Evolutionary conservation across 139 green algal genomes (phyloP).

Genomic region (Asterochloris erici): DNA sequence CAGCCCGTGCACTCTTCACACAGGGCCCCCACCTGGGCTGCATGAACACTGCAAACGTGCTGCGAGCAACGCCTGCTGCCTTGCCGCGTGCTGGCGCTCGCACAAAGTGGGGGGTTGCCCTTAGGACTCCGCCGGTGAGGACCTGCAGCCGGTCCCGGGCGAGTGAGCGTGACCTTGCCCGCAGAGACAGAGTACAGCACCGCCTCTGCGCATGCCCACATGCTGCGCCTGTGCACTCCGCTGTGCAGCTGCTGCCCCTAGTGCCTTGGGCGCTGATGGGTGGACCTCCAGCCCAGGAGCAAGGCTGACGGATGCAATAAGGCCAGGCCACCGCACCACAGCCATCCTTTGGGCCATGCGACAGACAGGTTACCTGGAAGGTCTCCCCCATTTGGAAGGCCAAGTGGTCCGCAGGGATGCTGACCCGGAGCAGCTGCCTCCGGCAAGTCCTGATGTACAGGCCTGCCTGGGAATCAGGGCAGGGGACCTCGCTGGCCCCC

Average conservation of each 20-base stretch:
- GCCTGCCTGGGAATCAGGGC: conserved; percentile 45
- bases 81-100: conserved; percentile 26
- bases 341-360: too few relatives aligned
- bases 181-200: too few relatives aligned
- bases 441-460: conserved; percentile 53
- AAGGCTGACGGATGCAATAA: too few relatives aligned
- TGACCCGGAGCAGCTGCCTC: conserved; percentile 23
- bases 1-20: neutral
- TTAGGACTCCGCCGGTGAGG: conserved; percentile 60
- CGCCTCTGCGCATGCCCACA: too few relatives aligned
- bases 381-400: conserved; percentile 77
- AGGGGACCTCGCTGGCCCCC: conserved; percentile 30
- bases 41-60: conserved; percentile 85
- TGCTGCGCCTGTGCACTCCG: too few relatives aligned
- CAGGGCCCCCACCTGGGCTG: conserved; percentile 44
- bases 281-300: too few relatives aligned
- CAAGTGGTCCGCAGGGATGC: conserved; percentile 55
- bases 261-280: too few relatives aligned
- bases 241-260: too few relatives aligned
- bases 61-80: conserved; percentile 37
- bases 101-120: conserved; percentile 75
- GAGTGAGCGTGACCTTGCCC: too few relatives aligned
- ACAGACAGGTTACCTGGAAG: conserved; percentile 23
- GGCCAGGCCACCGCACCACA: neutral
- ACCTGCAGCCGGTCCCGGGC: conserved; percentile 36